Evolutionary conservation across 805 yeast species (phyloP), one percentile per base, ranked within the genome.

Genomic region (Blastobotrys terrestris): DNA sequence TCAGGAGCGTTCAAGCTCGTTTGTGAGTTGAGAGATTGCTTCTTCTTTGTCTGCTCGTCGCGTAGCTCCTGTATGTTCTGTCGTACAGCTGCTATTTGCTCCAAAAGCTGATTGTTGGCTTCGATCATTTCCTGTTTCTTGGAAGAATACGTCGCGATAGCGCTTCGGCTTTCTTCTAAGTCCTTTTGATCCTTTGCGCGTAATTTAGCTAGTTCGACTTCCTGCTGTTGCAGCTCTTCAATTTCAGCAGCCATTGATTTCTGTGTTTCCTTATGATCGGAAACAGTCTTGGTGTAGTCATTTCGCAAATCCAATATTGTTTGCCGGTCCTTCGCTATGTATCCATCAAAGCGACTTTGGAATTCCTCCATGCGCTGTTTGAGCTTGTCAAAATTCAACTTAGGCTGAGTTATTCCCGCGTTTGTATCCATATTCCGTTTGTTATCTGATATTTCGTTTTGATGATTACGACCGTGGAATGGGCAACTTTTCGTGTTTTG

Each of bases 1-100:
- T 83, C 87, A 0, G 81, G 80, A 14, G 69, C 67, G 53, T 81
- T 81, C 42, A 68, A 69, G 26, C 68, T 69, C 5, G 74, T 67
- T 60, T 83, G 87, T 7, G 61, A 52, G 31, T 50, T 48, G 18
- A 66, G 55, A 16, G 65, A 64, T 39, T 79, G 61, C 39, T 68
- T 64, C 48, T 67, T 66, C 41, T 67, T 70, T 5, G 73, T 62
- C 41, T 66, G 64, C 2, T 61, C 60, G 2, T 64, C 60, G 26
- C 71, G 65, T 44, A 68, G 65, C 15, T 57, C 51, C 7, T 61
- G 60, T 5, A 74, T 66, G 47, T 69, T 60, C 1, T 51, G 50
- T 35, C 66, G 66, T 26, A 77, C 54, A 21, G 70, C 73, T 1
- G 52, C 59, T 0, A 78, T 60, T 48, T 64, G 65, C 11, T 53